A percentile compares a stretch with the other conserved stretches of the same genome.
These are phyloP conservation scores for Neurospora terricola DNA, from an alignment of 495 filamentous ascomycete species.

Conservation along the genomic window DNA sequence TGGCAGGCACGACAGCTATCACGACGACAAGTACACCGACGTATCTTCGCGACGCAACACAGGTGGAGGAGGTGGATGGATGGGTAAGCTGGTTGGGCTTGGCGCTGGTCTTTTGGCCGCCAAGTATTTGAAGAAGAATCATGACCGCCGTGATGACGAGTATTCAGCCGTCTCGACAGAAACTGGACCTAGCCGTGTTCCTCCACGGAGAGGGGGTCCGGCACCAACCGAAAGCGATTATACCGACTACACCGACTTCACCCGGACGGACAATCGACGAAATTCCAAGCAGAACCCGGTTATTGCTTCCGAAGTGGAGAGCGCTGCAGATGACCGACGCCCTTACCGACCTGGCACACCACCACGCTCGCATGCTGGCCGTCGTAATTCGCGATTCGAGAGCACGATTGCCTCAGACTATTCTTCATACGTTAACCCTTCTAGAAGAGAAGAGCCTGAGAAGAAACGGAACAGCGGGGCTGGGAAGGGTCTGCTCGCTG, in stretches of 20 bases:
- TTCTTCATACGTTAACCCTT: conserved; percentile 39
- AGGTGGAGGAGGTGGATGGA: conserved; percentile 41
- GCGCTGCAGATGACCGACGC: conserved; percentile 24
- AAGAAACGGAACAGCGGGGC: conserved; percentile 20
- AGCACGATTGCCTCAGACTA: conserved; percentile 37
- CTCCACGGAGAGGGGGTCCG: conserved; percentile 21
- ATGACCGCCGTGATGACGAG: conserved; percentile 49
- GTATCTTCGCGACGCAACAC: conserved; percentile 13
- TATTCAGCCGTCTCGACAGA: conserved; percentile 45
- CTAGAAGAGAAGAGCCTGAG: conserved; percentile 25
- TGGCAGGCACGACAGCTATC: conserved; percentile 40
- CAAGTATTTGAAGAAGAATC: conserved; percentile 51
- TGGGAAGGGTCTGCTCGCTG: conserved; percentile 54
- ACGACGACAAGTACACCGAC: conserved; percentile 52
- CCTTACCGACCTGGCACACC: conserved; percentile 31
- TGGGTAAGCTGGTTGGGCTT: conserved; percentile 54
- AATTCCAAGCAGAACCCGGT: conserved; percentile 29
- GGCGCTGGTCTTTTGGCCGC: conserved; percentile 58
- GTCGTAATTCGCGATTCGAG: conserved; percentile 25
- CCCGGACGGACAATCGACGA: conserved; percentile 25
- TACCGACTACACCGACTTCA: conserved; percentile 32
- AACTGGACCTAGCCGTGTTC: conserved; percentile 35
- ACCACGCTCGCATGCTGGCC: conserved; percentile 29
- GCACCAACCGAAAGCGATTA: conserved; percentile 34
- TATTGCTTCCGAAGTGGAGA: conserved; percentile 28